Evolutionary conservation across 1,284 basidiomycete species (phyloP).

Genomic region (Pseudozyma flocculosa): DNA sequence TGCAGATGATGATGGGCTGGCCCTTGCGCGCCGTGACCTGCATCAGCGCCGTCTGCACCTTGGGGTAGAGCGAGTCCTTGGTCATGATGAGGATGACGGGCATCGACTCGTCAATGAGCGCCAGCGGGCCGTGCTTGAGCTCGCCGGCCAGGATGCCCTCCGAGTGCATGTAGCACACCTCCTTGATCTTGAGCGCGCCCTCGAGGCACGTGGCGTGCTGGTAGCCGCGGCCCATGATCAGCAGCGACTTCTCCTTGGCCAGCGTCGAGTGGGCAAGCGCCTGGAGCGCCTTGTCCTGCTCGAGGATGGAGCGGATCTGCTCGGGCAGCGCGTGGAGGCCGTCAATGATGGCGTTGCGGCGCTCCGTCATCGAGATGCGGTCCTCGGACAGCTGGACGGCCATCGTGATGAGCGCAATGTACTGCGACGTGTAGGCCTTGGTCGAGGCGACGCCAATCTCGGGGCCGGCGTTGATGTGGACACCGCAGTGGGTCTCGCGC

Average conservation of each 20-base stretch:
- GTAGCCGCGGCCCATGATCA: slow-evolving; percentile 98
- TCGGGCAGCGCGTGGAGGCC: slow-evolving; percentile 84
- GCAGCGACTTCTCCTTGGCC: slow-evolving; percentile 79
- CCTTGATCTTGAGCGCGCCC: slow-evolving; percentile 99
- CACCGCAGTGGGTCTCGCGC: slow-evolving; percentile 97
- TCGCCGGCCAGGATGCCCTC: slow-evolving; percentile 87
- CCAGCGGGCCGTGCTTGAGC: slow-evolving; percentile 96
- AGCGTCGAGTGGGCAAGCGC: slow-evolving; percentile 77
- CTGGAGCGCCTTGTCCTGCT: slow-evolving; percentile 76
- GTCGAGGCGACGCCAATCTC: slow-evolving; percentile 99
- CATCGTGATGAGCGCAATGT: slow-evolving; percentile 97
- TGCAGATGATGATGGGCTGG: slow-evolving; percentile 89
- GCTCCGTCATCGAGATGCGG: slow-evolving; percentile 84
- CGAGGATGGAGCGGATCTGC: slow-evolving; percentile 86
- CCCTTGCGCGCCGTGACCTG: slow-evolving; percentile 98
- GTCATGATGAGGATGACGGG: slow-evolving; percentile 87
- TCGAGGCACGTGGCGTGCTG: slow-evolving; percentile 97
- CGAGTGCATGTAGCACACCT: slow-evolving; percentile 68
- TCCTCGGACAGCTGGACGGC: slow-evolving; percentile 96
- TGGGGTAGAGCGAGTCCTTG: slow-evolving; percentile 95
- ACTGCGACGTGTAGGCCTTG: slow-evolving; percentile 99
- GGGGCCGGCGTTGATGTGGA: slow-evolving; percentile 99
- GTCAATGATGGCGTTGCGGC: slow-evolving; percentile 90
- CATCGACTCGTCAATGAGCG: slow-evolving; percentile 96
- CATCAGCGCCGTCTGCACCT: slow-evolving; percentile 91